phyloP scores from a whole-genome alignment of 371 early-diverging fungal species.

The Apophysomyces variabilis region DNA sequence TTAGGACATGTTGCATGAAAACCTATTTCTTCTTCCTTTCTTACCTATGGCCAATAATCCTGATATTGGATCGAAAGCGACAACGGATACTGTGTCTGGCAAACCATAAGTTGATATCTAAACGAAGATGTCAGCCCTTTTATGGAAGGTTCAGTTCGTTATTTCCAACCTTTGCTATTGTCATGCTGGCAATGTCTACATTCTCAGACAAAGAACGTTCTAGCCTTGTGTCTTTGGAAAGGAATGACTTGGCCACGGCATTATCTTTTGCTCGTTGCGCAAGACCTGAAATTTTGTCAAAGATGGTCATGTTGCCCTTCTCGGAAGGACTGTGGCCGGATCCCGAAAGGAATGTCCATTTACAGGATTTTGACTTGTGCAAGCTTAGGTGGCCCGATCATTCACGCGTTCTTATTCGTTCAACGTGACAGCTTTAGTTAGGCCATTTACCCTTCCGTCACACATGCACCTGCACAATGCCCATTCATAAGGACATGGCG shows the following conservation, averaged over 20 bases:
- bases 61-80: slow-evolving; percentile 61
- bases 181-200: slow-evolving; percentile 28
- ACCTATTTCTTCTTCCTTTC: background rate
- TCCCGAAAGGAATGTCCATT: slow-evolving; percentile 1
- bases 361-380: background rate
- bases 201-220: slow-evolving; percentile 40
- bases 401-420: too few species aligned
- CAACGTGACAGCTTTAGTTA: too few species aligned
- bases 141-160: background rate
- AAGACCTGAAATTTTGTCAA: slow-evolving; percentile 45
- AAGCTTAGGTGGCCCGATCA: too few species aligned
- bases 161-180: slow-evolving; percentile 14
- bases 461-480: too few species aligned
- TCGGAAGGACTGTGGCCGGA: slow-evolving; percentile 1
- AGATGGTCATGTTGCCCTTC: slow-evolving; percentile 34
- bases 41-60: slow-evolving; percentile 63
- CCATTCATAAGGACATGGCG: too few species aligned
- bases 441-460: too few species aligned
- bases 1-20: too few species aligned
- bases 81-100: slow-evolving; percentile 44
- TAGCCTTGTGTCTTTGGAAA: slow-evolving; percentile 48
- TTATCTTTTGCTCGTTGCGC: slow-evolving; percentile 50
- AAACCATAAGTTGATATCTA: slow-evolving; percentile 57
- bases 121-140: background rate
- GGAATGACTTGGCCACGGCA: slow-evolving; percentile 34